phyloP scores from a whole-genome alignment of 2,329 filamentous ascomycete genomes.

The Zopfia rhizophila region DNA sequence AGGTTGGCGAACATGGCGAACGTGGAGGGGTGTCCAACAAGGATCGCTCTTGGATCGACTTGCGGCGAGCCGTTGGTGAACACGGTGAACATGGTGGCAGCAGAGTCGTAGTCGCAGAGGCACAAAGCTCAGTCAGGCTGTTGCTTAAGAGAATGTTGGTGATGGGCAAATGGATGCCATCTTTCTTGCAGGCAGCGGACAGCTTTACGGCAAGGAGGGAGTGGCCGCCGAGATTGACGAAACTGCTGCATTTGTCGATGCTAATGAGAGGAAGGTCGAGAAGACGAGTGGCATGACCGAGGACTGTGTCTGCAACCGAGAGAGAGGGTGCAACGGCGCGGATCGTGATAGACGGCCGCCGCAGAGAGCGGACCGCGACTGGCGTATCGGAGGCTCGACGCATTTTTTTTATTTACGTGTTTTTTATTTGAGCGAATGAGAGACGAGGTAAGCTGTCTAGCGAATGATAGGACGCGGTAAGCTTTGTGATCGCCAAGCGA shows the following conservation, averaged over 20 bases:
- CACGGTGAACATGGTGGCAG: neutral
- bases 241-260: conserved; percentile 4
- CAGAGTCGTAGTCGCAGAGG: conserved; percentile 1
- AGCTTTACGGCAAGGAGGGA: conserved; percentile 17
- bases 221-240: conserved; percentile 17
- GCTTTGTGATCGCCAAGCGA: no score
- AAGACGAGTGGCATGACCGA: conserved; percentile 14
- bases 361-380: neutral
- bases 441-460: no score
- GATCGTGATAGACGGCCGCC: neutral
- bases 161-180: conserved; percentile 6
- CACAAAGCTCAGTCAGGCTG: conserved; percentile 1
- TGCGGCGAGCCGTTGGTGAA: conserved; percentile 3
- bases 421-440: neutral
- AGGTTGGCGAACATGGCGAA: no score
- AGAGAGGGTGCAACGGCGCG: conserved; percentile 1
- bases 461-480: neutral
- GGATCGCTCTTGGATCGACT: conserved; percentile 3
- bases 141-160: conserved; percentile 3
- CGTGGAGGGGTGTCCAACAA: no score
- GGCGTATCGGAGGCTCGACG: conserved; percentile 1
- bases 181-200: conserved; percentile 12
- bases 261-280: neutral
- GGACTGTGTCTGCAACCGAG: conserved; percentile 1
- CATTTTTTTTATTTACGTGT: conserved; percentile 1